Base-by-base conservation (phyloP, 345 rosid species). In the Trapa incisa region DNA sequence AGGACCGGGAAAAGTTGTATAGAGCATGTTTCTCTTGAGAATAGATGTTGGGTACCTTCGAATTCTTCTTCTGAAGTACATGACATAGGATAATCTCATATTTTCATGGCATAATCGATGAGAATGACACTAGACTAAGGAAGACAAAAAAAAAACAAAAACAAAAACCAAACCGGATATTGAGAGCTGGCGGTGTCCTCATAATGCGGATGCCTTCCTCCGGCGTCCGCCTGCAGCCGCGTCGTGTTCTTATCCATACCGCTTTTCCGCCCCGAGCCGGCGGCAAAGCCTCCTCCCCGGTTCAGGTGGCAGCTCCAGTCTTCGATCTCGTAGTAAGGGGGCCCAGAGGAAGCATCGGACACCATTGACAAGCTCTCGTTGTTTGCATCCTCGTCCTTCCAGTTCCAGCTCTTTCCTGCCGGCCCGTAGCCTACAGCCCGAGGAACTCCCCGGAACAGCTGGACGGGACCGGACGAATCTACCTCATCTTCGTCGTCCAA, bases 281-380 rank as follows among this genome's bases (percentile, higher is more conserved):
- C 57, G 61, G 37, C 39, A 38, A 67, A 41, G 35, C 69, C 22
- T 12, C 39, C 37, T 33, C 38, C 39, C 29, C 29, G 29, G n/a
- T 9, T 50, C 22, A 5, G 47, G 10, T 56, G 45, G 43, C 69
- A 14, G 35, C 47, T 54, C 70, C 70, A 71, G 32, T 41, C 47
- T 32, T 65, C 64, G 43, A 48, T 33, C 48, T 48, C 67, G 11
- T 61, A 37, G 47, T 50, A 61, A 1, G 75, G 75, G 22, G 71
- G 75, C n/a, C 71, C 71, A 4, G 75, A 72, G 57, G 75, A 72
- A 2, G 75, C 75, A 42, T 72, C 75, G 33, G 75, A 72, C 60
- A 72, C 64, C 75, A 72, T 67, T 1, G 75, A 72, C 75, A 72
- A 54, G 47, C 52, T 54, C 12, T 72, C 74, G 4, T 66, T 69